These are phyloP conservation scores for Pulveroboletus ravenelii DNA, from an alignment of 768 basidiomycete genomes.

Conservation along the genomic window DNA sequence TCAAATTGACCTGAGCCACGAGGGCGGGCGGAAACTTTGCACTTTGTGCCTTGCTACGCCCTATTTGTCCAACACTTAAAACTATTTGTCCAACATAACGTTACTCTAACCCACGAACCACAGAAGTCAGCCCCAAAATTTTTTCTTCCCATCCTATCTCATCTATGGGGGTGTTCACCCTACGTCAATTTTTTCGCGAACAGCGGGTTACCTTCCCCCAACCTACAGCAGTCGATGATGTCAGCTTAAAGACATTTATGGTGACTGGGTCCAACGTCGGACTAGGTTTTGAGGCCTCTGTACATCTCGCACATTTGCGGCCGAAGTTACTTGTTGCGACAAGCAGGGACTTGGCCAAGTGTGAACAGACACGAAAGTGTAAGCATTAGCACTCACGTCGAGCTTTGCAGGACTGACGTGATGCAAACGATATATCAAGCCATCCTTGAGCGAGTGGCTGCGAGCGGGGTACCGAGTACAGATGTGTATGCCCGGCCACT, in stretches of 20 bases:
- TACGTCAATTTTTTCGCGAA: conserved; percentile 17
- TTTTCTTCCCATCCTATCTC: background rate
- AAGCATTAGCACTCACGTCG: background rate
- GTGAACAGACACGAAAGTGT: conserved; percentile 20
- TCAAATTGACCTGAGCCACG: too few relatives aligned
- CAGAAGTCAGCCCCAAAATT: too few relatives aligned
- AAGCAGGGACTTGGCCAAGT: conserved; percentile 30
- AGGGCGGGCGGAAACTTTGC: too few relatives aligned
- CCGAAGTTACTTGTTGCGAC: conserved; percentile 32
- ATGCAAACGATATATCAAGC: conserved; percentile 3
- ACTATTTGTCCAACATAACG: too few relatives aligned
- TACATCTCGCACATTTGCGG: conserved; percentile 30
- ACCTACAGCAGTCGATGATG: conserved; percentile 22
- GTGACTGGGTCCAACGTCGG: conserved; percentile 49
- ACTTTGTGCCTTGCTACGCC: too few relatives aligned
- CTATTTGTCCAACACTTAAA: too few relatives aligned
- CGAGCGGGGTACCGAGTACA: background rate
- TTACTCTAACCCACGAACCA: too few relatives aligned
- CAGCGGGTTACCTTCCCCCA: conserved; percentile 22
- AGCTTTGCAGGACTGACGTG: background rate
- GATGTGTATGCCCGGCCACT: conserved; percentile 30
- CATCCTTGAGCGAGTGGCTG: conserved; percentile 14
- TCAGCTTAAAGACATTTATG: conserved; percentile 45
- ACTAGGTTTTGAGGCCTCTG: conserved; percentile 27
- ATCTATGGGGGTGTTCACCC: conserved; percentile 11